Conservation (phyloP, 2,329 filamentous ascomycete species). For the Monilinia aucupariae region DNA sequence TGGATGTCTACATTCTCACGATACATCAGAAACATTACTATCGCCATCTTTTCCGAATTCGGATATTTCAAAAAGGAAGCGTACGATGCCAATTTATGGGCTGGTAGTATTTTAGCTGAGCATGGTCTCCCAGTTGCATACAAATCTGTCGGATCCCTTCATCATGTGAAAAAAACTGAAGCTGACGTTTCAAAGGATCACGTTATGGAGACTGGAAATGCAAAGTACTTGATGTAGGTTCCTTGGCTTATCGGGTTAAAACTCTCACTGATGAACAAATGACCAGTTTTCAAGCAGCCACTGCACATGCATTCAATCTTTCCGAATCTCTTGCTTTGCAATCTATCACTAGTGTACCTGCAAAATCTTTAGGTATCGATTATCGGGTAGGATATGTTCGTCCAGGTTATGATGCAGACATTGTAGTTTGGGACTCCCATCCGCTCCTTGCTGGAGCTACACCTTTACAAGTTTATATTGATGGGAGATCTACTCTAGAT, state of each 20-base stretch:
- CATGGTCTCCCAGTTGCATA: constrained; percentile 41
- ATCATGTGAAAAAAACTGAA: not conserved
- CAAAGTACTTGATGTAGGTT: constrained; percentile 39
- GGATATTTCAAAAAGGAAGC: constrained; percentile 41
- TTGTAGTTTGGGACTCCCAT: constrained; percentile 46
- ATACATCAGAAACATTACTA: constrained; percentile 37
- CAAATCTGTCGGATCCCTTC: constrained; percentile 36
- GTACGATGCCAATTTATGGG: constrained; percentile 39
- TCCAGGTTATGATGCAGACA: constrained; percentile 45
- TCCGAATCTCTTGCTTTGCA: constrained; percentile 40
- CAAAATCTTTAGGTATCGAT: constrained; percentile 40
- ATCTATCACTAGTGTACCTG: constrained; percentile 44
- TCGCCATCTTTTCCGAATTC: constrained; percentile 42
- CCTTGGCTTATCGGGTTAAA: not conserved
- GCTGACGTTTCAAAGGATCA: constrained; percentile 35
- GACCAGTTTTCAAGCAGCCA: constrained; percentile 38
- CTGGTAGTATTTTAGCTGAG: constrained; percentile 39
- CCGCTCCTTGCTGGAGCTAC: constrained; percentile 43
- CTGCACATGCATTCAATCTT: constrained; percentile 41
- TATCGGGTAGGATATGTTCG: constrained; percentile 42
- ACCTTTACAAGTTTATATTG: constrained; percentile 44
- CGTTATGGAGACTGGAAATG: constrained; percentile 34
- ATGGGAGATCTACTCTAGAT: constrained; percentile 39
- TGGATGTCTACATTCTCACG: not conserved
- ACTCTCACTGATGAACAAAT: not conserved